Conservation (phyloP, 2,329 filamentous ascomycete species). For the Ophiobolus disseminans region DNA sequence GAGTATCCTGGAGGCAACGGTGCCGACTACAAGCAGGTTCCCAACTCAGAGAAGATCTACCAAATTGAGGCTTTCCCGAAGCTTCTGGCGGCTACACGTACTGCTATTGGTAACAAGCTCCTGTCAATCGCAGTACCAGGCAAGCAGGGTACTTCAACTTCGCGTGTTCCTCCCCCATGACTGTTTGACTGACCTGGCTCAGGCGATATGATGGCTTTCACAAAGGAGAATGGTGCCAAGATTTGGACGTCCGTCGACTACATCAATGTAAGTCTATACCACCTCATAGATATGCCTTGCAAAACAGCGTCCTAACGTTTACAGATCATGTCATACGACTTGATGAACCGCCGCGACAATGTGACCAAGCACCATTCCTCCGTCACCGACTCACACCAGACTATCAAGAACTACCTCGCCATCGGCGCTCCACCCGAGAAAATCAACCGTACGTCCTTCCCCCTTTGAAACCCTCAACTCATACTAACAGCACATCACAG, state of each 20-base stretch:
- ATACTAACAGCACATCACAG: constrained; percentile 5
- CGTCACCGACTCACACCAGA: constrained; percentile 61
- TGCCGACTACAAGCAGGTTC: constrained; percentile 68
- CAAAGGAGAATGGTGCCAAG: constrained; percentile 60
- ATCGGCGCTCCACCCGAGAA: constrained; percentile 63
- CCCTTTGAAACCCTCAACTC: neutral
- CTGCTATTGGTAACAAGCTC: constrained; percentile 65
- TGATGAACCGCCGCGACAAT: constrained; percentile 73
- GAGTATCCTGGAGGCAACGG: constrained; percentile 70
- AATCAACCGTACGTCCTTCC: constrained; percentile 56
- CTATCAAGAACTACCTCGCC: constrained; percentile 65
- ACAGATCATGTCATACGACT: constrained; percentile 73
- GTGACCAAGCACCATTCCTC: constrained; percentile 70
- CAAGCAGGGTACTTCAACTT: constrained; percentile 16
- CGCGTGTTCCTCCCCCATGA: neutral
- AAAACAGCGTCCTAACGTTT: neutral
- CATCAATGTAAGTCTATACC: constrained; percentile 58
- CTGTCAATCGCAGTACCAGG: constrained; percentile 73
- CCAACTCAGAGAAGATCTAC: constrained; percentile 65
- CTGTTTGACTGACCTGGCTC: constrained; percentile 36
- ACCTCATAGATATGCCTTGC: neutral
- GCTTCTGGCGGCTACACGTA: constrained; percentile 65
- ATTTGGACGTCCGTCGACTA: constrained; percentile 70
- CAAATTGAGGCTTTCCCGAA: constrained; percentile 69
- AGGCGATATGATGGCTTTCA: constrained; percentile 73